Percentiles rank a stretch among this genome's conserved stretches.
phyloP scores from a whole-genome alignment of 108 stramenopile species.

The Nitzschia sp. region DNA sequence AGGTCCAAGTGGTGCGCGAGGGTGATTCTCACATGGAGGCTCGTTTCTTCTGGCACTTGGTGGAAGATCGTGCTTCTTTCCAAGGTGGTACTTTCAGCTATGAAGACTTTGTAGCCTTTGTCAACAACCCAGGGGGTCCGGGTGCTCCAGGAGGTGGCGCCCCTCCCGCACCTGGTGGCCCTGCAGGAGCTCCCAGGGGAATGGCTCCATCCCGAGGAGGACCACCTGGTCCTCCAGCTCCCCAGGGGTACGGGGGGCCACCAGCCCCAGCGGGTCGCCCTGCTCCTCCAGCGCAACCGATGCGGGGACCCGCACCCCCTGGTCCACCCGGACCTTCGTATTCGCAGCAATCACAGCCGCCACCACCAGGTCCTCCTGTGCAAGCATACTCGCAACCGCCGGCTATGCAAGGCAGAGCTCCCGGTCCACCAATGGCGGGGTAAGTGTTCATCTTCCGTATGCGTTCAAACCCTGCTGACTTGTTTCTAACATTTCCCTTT shows the following conservation, averaged over 20 bases:
- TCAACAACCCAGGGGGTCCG: slow-evolving; percentile 38
- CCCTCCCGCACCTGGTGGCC: slow-evolving; percentile 22
- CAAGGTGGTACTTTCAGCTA: slow-evolving; percentile 91
- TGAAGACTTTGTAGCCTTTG: slow-evolving; percentile 83
- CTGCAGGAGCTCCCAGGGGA: slow-evolving; percentile 26
- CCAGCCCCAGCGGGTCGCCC: slow-evolving; percentile 19
- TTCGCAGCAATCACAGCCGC: slow-evolving; percentile 20
- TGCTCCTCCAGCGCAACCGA: too few relatives aligned
- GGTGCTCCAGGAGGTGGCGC: slow-evolving; percentile 34
- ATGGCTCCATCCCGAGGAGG: slow-evolving; percentile 27
- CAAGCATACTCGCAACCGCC: slow-evolving; percentile 31
- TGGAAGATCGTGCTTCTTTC: slow-evolving; percentile 95
- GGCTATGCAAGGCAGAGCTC: neutral
- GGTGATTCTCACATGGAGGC: slow-evolving; percentile 85
- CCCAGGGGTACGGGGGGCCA: slow-evolving; percentile 25
- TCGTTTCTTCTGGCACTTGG: slow-evolving; percentile 92
- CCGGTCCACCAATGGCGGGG: neutral
- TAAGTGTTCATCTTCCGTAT: neutral
- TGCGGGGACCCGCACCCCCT: slow-evolving; percentile 5
- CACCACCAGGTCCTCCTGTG: slow-evolving; percentile 44
- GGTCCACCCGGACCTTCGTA: neutral
- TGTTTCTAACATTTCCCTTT: too few relatives aligned
- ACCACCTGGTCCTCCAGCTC: slow-evolving; percentile 23
- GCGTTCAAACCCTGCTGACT: too few relatives aligned
- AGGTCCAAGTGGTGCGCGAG: slow-evolving; percentile 85